Evolutionary conservation across 768 basidiomycete species (phyloP).

Genomic region (Galerina marginata): DNA sequence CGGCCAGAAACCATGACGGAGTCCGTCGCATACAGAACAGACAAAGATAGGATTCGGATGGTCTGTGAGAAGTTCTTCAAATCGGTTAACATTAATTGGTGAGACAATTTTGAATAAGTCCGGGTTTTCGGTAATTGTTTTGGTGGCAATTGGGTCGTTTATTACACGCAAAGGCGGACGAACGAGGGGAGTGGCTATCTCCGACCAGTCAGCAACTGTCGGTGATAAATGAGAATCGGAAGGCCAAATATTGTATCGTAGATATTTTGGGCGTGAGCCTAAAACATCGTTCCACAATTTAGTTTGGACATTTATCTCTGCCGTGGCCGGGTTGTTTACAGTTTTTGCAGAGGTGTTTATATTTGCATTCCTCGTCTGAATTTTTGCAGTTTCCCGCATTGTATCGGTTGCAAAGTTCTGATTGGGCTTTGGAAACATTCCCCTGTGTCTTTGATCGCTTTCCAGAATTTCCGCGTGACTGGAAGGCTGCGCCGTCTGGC

Average conservation of each 20-base stretch:
- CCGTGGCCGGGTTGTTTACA: conserved; percentile 13
- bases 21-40: conserved; percentile 29
- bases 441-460: neutral
- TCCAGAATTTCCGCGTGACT: neutral
- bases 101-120: conserved; percentile 42
- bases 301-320: conserved; percentile 1
- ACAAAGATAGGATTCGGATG: conserved; percentile 51
- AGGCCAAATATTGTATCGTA: conserved; percentile 22
- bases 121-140: conserved; percentile 31
- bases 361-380: conserved; percentile 10
- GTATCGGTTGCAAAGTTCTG: conserved; percentile 22
- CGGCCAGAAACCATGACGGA: conserved; percentile 51
- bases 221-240: neutral
- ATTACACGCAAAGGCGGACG: conserved; percentile 17
- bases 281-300: neutral
- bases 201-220: conserved; percentile 22
- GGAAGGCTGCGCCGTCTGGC: conserved; percentile 7
- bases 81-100: conserved; percentile 23
- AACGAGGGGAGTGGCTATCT: conserved; percentile 16
- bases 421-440: neutral
- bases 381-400: conserved; percentile 23
- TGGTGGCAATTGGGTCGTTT: conserved; percentile 14
- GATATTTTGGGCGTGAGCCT: conserved; percentile 6
- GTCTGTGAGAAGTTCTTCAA: conserved; percentile 22
- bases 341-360: conserved; percentile 27